phyloP scores from a whole-genome alignment of 1,284 basidiomycete species.

The Fomitopsis schrenkii region DNA sequence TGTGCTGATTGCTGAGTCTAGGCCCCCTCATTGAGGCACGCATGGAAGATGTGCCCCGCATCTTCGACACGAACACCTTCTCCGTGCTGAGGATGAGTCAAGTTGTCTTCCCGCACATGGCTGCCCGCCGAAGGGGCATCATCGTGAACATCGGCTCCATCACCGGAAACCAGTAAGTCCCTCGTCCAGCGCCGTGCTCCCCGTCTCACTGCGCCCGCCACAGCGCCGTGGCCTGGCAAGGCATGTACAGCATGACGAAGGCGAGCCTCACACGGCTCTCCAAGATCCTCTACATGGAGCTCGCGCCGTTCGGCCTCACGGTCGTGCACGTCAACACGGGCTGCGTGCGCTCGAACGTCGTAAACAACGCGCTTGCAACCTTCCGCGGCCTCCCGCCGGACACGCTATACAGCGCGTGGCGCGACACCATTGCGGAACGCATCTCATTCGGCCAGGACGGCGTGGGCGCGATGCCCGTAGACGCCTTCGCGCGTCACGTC shows the following conservation, averaged over 20 bases:
- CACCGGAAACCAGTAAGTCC: constrained; percentile 46
- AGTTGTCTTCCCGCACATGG: constrained; percentile 71
- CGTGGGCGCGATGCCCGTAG: constrained; percentile 41
- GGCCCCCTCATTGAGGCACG: constrained; percentile 62
- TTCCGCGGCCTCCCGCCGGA: constrained; percentile 23
- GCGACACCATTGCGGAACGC: constrained; percentile 45
- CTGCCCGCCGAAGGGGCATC: constrained; percentile 49
- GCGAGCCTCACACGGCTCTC: constrained; percentile 58
- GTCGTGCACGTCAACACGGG: constrained; percentile 61
- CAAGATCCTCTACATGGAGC: constrained; percentile 67
- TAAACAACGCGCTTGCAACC: constrained; percentile 14
- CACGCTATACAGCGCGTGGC: constrained; percentile 47
- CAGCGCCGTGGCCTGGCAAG: constrained; percentile 68
- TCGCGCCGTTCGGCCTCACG: constrained; percentile 51
- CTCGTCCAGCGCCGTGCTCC: constrained; percentile 17
- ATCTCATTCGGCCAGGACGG: constrained; percentile 41
- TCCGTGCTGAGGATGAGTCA: constrained; percentile 57
- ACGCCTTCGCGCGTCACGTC: constrained; percentile 44
- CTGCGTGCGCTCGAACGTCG: constrained; percentile 52
- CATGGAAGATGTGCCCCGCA: constrained; percentile 31
- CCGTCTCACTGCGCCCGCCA: background rate
- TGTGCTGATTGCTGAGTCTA: constrained; percentile 13
- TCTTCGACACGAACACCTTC: constrained; percentile 59
- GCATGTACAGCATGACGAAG: constrained; percentile 64
- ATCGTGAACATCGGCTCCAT: constrained; percentile 75